phyloP scores from a whole-genome alignment of 2,329 filamentous ascomycete genomes.

The Penicillium concentricum region DNA sequence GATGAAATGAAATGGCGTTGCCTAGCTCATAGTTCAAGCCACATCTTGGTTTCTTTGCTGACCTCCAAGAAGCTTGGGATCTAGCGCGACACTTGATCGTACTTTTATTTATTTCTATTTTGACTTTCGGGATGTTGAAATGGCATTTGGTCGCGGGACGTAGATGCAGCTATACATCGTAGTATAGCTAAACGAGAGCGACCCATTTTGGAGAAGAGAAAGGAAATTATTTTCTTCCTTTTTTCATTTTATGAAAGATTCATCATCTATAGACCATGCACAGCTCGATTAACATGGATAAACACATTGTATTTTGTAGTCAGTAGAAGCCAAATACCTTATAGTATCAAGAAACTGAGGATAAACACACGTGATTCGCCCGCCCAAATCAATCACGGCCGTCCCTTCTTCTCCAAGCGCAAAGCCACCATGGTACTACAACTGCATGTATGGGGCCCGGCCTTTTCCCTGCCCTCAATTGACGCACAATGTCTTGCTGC shows the following conservation, averaged over 20 bases:
- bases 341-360: not conserved
- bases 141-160: not conserved
- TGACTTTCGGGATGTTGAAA: not conserved
- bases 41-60: not conserved
- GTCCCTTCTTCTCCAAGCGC: conserved; percentile 13
- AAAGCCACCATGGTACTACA: conserved; percentile 58
- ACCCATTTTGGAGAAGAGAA: not conserved
- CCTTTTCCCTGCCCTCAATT: conserved; percentile 84
- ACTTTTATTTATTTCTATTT: not conserved
- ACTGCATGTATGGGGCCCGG: conserved; percentile 87
- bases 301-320: not conserved
- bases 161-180: not conserved
- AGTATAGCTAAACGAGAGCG: not conserved
- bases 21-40: conserved; percentile 1
- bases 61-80: not conserved
- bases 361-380: conserved; percentile 25
- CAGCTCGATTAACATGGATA: not conserved
- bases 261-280: not conserved
- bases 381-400: conserved; percentile 15
- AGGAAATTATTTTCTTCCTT: too few relatives aligned
- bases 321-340: not conserved
- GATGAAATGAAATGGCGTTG: not conserved
- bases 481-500: conserved; percentile 86
- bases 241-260: not conserved
- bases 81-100: not conserved